Evolutionary conservation across 345 rosid species (phyloP), one percentile per base, ranked within the genome.

Genomic region (Ceriops tagal): DNA sequence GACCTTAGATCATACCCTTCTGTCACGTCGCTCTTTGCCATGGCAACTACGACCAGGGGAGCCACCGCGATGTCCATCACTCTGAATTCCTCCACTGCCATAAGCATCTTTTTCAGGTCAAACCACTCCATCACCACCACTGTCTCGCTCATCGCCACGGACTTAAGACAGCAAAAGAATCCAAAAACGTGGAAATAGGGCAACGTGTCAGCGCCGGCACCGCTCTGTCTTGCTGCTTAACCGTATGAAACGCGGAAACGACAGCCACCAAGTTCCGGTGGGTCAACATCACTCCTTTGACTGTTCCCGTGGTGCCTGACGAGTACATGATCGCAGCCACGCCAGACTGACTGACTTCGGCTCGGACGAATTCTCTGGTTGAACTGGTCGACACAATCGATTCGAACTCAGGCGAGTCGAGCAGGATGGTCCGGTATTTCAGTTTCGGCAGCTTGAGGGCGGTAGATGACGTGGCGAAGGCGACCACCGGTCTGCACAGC

Each of bases 221-320:
- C n/a, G 30, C 68, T 18, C 72, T 67, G 69, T 58, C 39, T 34
- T 9, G 65, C 19, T 18, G 65, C 19, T 18, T 5, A 13, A 1
- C 28, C 5, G 65, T 22, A 51, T 47, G 11, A 5, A 18, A 58
- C 39, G 11, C 22, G 0, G 77, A 72, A 13, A 71, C 61, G 2
- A 20, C 47, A 1, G 77, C 72, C 15, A 49, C 68, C 0, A 79
- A 20, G 64, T 77, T 77, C 53, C 81, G 57, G 61, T 79, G 86
- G 58, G 81, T 77, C 65, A 82, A 22, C 80, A 72, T 60, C 65
- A 79, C 86, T 27, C 76, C 83, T 67, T 82, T 82, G 21, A 74
- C 71, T 8, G 24, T 69, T n/a, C 81, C 83, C 0, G 83, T 82
- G 0, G 81, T 82, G 21, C 86, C 83, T 1, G 82, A 79, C 2